Conservation (phyloP, 2,329 filamentous ascomycete species). For the Exophiala dermatitidis region DNA sequence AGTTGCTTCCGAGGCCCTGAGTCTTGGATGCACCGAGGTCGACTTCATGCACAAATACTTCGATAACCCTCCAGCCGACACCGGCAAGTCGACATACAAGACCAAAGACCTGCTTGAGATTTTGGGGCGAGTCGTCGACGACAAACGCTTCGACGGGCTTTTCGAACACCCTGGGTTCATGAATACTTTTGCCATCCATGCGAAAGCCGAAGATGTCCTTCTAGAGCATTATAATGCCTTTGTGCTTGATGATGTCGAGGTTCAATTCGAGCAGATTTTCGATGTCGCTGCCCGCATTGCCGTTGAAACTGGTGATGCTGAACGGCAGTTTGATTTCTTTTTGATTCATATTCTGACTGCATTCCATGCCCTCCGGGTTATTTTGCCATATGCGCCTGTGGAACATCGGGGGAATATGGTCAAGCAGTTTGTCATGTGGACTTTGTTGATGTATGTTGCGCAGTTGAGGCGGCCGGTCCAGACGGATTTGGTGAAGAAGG, state of each 20-base stretch:
- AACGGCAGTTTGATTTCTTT: constrained; percentile 11
- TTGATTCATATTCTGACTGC: constrained; percentile 9
- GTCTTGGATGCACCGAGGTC: constrained; percentile 12
- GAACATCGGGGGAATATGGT: not conserved
- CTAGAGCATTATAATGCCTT: constrained; percentile 13
- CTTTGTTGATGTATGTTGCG: constrained; percentile 4
- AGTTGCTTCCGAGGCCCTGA: constrained; percentile 7
- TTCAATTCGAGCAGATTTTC: constrained; percentile 5
- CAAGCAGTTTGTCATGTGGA: constrained; percentile 5
- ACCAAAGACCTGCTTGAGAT: constrained; percentile 5
- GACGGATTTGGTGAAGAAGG: not conserved
- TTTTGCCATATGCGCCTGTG: not conserved
- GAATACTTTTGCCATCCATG: not conserved
- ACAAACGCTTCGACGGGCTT: constrained; percentile 10
- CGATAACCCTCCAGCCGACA: constrained; percentile 1
- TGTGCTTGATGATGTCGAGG: not conserved
- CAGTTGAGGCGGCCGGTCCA: not conserved
- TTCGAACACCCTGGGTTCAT: constrained; percentile 4
- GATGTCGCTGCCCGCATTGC: constrained; percentile 5
- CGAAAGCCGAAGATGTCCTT: not conserved
- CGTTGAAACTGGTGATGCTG: not conserved
- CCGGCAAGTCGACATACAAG: constrained; percentile 4
- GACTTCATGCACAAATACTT: not conserved
- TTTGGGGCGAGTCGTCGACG: constrained; percentile 1
- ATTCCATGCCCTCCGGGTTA: constrained; percentile 4